Evolutionary conservation across 495 filamentous ascomycete species (phyloP), one percentile per base, ranked within the genome.

Genomic region (Bryoglossum gracile): DNA sequence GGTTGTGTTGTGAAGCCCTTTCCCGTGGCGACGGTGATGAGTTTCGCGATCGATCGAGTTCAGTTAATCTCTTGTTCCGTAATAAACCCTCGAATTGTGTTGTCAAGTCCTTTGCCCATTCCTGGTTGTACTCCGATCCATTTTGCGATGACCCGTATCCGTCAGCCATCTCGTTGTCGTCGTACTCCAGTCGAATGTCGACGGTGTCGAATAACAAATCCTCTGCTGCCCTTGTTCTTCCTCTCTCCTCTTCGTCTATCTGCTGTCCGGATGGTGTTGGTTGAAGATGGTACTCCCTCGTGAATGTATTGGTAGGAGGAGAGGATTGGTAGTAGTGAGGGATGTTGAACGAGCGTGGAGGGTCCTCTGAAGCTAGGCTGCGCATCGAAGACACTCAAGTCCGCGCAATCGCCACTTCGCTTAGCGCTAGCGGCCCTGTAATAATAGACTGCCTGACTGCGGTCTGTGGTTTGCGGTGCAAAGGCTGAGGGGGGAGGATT

Each of bases 11-110:
- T 14, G 73, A 73, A 8, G 65, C 58, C 30, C 64, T 64, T 36
- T 76, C 70, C 48, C 65, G 52, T 8, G 72, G 69, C 38, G 78
- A 68, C 3, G 76, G 75, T 36, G 83, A 81, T 25, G 73, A 71
- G 19, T 64, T 75, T 30, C 69, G 68, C 52, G 70, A 57, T 46
- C 76, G 66, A 60, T 79, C 74, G 26, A 95, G 74, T 48, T 85
- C 83, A 61, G 81, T 87, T 67, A 94, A 78, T 62, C 87, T 74
- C 63, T 82, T 87, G 28, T 78, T 84, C 60, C 82, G 80, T 62
- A 94, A 72, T 39, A 89, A 64, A 46, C 86, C 81, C 54, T 90
- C 83, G 62, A 92, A 94, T 57, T 84, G 80, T 32, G 70, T 44
- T 50, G 63, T 62, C 48, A 78, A 55, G 22, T 71, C 73, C 45